Percentiles rank a stretch among this genome's conserved stretches.
phyloP scores from a whole-genome alignment of 148 eudicot genomes.

The Agrostemma githago region DNA sequence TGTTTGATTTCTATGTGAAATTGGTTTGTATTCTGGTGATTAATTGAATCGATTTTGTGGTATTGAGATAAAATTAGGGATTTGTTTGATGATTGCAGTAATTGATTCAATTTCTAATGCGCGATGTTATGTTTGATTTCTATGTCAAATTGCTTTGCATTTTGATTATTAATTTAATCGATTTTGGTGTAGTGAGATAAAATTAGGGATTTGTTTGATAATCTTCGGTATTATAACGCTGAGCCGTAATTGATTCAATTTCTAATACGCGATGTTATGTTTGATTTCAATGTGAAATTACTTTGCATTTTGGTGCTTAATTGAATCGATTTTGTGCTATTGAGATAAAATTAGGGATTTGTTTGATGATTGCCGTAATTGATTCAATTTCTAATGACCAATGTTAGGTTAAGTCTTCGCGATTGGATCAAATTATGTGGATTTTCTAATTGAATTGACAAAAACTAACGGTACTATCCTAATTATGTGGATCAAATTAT shows the following conservation, averaged over 20 bases:
- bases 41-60: background rate
- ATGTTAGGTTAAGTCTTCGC: too few species aligned
- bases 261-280: background rate
- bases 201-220: background rate
- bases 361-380: background rate
- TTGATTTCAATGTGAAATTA: too few species aligned
- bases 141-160: background rate
- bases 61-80: background rate
- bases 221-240: background rate
- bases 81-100: background rate
- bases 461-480: background rate
- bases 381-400: too few species aligned
- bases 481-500: too few species aligned
- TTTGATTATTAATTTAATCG: background rate
- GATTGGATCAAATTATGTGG: background rate
- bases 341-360: background rate
- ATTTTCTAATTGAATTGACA: background rate
- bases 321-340: background rate
- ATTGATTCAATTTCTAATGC: background rate
- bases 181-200: background rate
- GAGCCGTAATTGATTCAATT: background rate
- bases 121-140: background rate
- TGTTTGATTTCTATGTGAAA: background rate
- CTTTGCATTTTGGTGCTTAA: too few species aligned
- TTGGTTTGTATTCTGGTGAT: background rate